These are phyloP conservation scores for Patellifolia procumbens DNA, from an alignment of 179 eudicot species.

Conservation along the genomic window DNA sequence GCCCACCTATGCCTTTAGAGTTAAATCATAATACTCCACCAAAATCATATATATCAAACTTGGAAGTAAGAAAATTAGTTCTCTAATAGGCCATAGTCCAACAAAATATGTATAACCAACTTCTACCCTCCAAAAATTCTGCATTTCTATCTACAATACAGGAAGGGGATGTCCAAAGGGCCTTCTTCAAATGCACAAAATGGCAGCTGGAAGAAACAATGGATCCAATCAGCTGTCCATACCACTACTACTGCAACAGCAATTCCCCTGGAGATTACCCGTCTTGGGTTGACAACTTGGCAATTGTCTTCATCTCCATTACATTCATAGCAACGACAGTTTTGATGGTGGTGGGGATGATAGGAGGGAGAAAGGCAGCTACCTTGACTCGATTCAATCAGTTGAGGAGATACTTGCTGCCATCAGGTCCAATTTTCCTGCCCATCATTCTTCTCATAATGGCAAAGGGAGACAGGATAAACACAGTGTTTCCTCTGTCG, in stretches of 20 bases:
- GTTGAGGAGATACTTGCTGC: conserved; percentile 42
- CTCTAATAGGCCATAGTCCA: conserved; percentile 11
- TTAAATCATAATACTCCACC: conserved; percentile 17
- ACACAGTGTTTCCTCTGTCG: conserved; percentile 38
- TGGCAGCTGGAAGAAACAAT: conserved; percentile 64
- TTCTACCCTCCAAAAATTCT: conserved; percentile 19
- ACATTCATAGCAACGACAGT: conserved; percentile 36
- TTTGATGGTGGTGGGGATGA: conserved; percentile 28
- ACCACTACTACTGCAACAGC: conserved; percentile 63
- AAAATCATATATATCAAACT: conserved; percentile 31
- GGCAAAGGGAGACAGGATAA: conserved; percentile 52
- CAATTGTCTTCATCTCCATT: conserved; percentile 21
- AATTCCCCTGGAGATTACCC: conserved; percentile 45
- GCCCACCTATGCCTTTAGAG: conserved; percentile 20
- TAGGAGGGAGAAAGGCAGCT: conserved; percentile 14
- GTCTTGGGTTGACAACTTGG: conserved; percentile 29
- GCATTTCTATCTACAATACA: conserved; percentile 15
- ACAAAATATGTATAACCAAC: conserved; percentile 25
- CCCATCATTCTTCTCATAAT: conserved; percentile 44
- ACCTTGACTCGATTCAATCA: conserved; percentile 22
- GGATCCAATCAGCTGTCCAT: conserved; percentile 57
- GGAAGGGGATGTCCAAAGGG: conserved; percentile 32
- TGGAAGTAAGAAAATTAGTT: not conserved
- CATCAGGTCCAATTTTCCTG: conserved; percentile 54
- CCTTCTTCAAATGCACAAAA: conserved; percentile 57